Percentiles rank a stretch among this genome's conserved stretches.
phyloP scores from a whole-genome alignment of 31 red algal genomes.

The Asparagopsis taxiformis region DNA sequence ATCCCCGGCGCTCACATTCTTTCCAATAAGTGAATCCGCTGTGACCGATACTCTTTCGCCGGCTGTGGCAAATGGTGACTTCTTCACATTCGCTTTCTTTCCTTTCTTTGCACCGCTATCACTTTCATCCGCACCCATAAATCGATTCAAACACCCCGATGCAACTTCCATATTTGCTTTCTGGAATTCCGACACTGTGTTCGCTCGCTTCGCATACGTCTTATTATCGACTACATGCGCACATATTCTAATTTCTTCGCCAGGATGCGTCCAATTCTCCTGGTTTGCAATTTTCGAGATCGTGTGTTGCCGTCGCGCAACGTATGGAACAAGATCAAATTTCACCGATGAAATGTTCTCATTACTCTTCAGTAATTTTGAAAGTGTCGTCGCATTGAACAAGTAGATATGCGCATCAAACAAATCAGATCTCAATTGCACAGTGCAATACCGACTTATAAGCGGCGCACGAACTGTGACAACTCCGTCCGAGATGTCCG shows the following conservation, averaged over 20 bases:
- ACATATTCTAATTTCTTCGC: conserved; percentile 24
- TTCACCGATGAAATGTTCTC: conserved; percentile 39
- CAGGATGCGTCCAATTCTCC: conserved; percentile 13
- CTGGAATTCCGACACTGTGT: conserved; percentile 30
- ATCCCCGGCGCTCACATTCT: conserved; percentile 40
- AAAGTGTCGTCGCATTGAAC: conserved; percentile 20
- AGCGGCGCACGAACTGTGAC: conserved; percentile 34
- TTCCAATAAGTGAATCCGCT: conserved; percentile 39
- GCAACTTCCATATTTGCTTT: conserved; percentile 33
- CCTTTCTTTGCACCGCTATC: conserved; percentile 5
- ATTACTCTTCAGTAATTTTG: conserved; percentile 6
- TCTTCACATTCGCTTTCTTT: conserved; percentile 17
- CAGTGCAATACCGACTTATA: conserved; percentile 26
- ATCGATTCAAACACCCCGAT: conserved; percentile 14
- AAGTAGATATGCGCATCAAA: conserved; percentile 59
- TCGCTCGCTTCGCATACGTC: conserved; percentile 34
- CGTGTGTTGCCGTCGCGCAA: conserved; percentile 54
- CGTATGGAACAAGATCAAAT: conserved; percentile 67
- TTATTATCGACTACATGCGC: conserved; percentile 2
- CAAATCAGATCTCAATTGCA: conserved; percentile 57
- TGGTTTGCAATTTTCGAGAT: conserved; percentile 10
- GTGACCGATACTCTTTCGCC: conserved; percentile 51
- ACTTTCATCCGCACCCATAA: not conserved
- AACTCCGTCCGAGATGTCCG: conserved; percentile 13
- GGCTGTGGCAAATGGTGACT: conserved; percentile 16